Conservation (phyloP, 2,329 filamentous ascomycete genomes). For the Aspergillus hortae region DNA sequence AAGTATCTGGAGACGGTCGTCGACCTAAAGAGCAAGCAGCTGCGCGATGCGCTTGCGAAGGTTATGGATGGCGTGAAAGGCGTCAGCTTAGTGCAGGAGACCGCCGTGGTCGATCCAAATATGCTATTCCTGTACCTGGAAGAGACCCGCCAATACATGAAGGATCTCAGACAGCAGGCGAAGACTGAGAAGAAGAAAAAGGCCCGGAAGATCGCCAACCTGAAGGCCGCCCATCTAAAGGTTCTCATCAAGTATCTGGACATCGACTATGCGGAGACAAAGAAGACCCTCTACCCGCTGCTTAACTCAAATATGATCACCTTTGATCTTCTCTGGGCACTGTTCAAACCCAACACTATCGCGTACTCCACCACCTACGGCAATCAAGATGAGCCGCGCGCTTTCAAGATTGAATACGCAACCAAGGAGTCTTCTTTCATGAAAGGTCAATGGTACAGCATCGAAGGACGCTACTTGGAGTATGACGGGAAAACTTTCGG, state of each 20-base stretch:
- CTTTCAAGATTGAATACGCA: conserved; percentile 76
- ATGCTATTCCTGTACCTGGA: conserved; percentile 73
- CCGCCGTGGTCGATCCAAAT: conserved; percentile 68
- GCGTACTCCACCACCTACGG: conserved; percentile 76
- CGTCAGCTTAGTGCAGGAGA: conserved; percentile 75
- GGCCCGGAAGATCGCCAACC: conserved; percentile 31
- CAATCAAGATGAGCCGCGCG: conserved; percentile 69
- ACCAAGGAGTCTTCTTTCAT: conserved; percentile 67
- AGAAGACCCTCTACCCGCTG: conserved; percentile 77
- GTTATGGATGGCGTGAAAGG: conserved; percentile 75
- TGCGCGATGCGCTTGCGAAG: conserved; percentile 67
- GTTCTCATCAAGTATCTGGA: conserved; percentile 74
- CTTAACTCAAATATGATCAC: conserved; percentile 80
- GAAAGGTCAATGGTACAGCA: conserved; percentile 69
- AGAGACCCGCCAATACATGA: conserved; percentile 64
- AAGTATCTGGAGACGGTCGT: conserved; percentile 72
- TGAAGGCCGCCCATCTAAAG: conserved; percentile 55
- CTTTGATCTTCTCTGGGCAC: conserved; percentile 81
- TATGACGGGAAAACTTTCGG: conserved; percentile 86
- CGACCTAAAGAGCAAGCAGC: conserved; percentile 78
- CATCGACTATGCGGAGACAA: conserved; percentile 72
- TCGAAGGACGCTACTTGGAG: conserved; percentile 75
- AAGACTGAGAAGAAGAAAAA: conserved; percentile 54
- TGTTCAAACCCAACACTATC: conserved; percentile 83
- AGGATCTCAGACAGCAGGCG: conserved; percentile 62